phyloP scores from a whole-genome alignment of 768 basidiomycete genomes.

The Termitomyces sp. region DNA sequence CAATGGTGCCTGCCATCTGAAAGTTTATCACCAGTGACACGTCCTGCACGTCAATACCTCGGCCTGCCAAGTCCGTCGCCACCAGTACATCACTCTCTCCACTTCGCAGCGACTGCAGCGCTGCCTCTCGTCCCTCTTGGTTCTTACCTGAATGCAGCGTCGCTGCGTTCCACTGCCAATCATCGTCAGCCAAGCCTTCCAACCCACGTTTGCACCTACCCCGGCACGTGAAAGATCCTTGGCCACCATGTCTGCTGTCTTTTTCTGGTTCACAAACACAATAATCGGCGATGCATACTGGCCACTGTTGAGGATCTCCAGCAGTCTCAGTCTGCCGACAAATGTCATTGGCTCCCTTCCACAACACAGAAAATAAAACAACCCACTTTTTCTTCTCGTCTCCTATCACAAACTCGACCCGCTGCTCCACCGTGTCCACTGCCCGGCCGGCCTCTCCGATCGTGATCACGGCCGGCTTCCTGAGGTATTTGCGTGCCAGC shows the following conservation, averaged over 20 bases:
- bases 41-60: constrained; percentile 98
- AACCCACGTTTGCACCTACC: constrained; percentile 40
- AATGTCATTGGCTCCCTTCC: constrained; percentile 8
- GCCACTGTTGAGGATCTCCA: constrained; percentile 91
- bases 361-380: neutral
- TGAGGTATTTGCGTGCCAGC: constrained; percentile 89
- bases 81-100: constrained; percentile 89
- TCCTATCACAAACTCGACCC: constrained; percentile 86
- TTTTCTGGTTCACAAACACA: constrained; percentile 99
- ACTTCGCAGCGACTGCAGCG: constrained; percentile 77
- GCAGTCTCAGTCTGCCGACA: constrained; percentile 58
- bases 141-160: constrained; percentile 97
- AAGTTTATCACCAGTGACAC: constrained; percentile 95
- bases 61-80: constrained; percentile 95
- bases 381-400: constrained; percentile 96
- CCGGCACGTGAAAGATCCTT: constrained; percentile 89
- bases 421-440: constrained; percentile 96
- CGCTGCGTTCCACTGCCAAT: constrained; percentile 75
- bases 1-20: constrained; percentile 96
- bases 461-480: constrained; percentile 89
- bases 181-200: neutral
- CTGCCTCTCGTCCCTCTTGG: constrained; percentile 94
- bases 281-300: constrained; percentile 88
- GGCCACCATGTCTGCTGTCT: constrained; percentile 97
- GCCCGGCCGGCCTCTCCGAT: constrained; percentile 98